Base-by-base conservation (phyloP, 176 grass and related monocot genomes). In the Ensete ventricosum region DNA sequence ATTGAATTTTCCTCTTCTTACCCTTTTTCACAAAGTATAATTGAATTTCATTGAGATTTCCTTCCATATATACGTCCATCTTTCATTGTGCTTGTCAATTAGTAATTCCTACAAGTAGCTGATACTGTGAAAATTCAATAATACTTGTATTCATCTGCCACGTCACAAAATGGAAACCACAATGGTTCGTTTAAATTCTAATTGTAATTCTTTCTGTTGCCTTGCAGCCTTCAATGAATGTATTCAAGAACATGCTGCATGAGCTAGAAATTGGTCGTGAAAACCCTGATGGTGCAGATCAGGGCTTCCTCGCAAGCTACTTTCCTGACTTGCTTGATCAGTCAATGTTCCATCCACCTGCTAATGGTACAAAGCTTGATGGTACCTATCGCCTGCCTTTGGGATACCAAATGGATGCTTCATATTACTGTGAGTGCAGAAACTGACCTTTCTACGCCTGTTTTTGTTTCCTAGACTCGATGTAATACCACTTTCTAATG, bases 331-430 rank as follows among this genome's bases (percentile, higher is more conserved):
- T 96, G 83, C 87, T 96, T 11, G 87, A 92, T 69, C 84, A 25
- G 78, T 83, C 89, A 71, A 81, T 96, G 89, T 96, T 96, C 76
- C 83, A 92, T 83, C 89, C 89, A 52, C 87, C 85, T 13, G 73
- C 75, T 43, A 92, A 96, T 3, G 87, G 87, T 22, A 92, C 84
- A 48, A 96, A 92, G 83, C 87, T 90, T 52, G 84, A 92, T 1
- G 93, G 93, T 73, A 90, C 89, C 19, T 96, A 92, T 77, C 89
- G 93, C 52, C 93, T 96, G 68, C 89, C 93, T 79, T 89, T 96
- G 0, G 93, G 93, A 21, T 96, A 96, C 77, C 93, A 96, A 82
- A 96, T 96, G 93, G 93, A 96, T 27, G 93, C 93, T 57, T 96
- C 93, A 25, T 96, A 96, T 81, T 96, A 92, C 54, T 96, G 93